A percentile compares a stretch with the other conserved stretches of the same genome.
These are phyloP conservation scores for Kregervanrija fluxuum DNA, from an alignment of 805 yeast genomes.

Conservation along the genomic window DNA sequence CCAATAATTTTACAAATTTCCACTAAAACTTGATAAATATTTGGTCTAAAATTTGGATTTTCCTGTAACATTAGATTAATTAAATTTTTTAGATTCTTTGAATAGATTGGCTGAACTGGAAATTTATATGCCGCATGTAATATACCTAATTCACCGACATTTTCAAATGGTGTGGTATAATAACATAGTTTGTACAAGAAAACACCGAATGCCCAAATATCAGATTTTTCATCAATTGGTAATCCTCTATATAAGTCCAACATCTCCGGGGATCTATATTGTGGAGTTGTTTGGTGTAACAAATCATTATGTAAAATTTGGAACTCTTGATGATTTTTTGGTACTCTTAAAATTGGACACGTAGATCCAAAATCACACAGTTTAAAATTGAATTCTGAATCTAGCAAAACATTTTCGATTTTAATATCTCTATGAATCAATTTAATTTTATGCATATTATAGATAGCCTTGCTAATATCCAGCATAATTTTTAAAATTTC, in stretches of 20 bases:
- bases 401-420: conserved; percentile 71
- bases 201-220: conserved; percentile 81
- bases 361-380: conserved; percentile 83
- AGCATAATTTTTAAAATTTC: conserved; percentile 80
- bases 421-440: conserved; percentile 84
- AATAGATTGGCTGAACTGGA: conserved; percentile 60
- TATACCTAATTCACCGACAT: conserved; percentile 79
- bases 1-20: conserved; percentile 58
- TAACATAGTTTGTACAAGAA: conserved; percentile 72
- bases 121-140: conserved; percentile 77
- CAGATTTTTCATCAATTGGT: conserved; percentile 76
- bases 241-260: conserved; percentile 59
- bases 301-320: conserved; percentile 58
- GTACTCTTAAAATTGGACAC: conserved; percentile 55
- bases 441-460: conserved; percentile 75
- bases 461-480: conserved; percentile 73
- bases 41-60: conserved; percentile 78
- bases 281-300: conserved; percentile 77
- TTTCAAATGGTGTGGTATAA: conserved; percentile 83
- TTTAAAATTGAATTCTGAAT: conserved; percentile 52
- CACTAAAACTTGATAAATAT: conserved; percentile 68
- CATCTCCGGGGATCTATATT: conserved; percentile 83
- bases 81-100: conserved; percentile 66
- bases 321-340: conserved; percentile 54
- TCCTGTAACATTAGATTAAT: conserved; percentile 77